A percentile compares a stretch with the other conserved stretches of the same genome.
These are phyloP conservation scores for Neonectria sp. DNA, from an alignment of 2,329 filamentous ascomycete genomes.

Conservation along the genomic window DNA sequence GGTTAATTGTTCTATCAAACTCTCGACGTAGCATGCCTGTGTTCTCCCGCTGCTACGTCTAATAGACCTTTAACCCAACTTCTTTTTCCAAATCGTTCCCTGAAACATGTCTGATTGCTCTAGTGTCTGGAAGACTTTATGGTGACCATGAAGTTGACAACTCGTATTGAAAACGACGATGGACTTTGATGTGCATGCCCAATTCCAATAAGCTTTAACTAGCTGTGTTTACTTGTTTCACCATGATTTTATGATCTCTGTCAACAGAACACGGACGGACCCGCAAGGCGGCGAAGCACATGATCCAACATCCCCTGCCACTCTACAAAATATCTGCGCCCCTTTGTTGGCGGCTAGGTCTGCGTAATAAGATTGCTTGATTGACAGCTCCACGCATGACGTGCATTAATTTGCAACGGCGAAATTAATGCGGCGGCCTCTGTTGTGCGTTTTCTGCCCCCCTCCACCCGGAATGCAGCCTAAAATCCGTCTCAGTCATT, in stretches of 20 bases:
- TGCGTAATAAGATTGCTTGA: background rate
- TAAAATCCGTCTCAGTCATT: background rate
- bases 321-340: background rate
- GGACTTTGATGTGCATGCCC: background rate
- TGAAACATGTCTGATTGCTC: background rate
- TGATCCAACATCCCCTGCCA: background rate
- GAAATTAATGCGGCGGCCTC: background rate
- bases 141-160: background rate
- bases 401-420: background rate
- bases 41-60: slow-evolving; percentile 46
- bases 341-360: background rate
- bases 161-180: background rate
- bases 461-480: background rate
- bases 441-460: background rate
- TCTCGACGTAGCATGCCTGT: slow-evolving; percentile 46
- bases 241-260: background rate
- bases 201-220: slow-evolving; percentile 1
- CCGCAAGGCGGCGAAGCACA: background rate
- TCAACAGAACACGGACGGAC: background rate
- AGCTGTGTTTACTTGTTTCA: slow-evolving; percentile 1
- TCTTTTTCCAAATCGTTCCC: background rate
- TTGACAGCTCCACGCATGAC: background rate
- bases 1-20: slow-evolving; percentile 48
- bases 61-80: slow-evolving; percentile 49
- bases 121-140: background rate